These are phyloP conservation scores for Talaromyces sp. DNA, from an alignment of 2,329 filamentous ascomycete species.

Conservation along the genomic window DNA sequence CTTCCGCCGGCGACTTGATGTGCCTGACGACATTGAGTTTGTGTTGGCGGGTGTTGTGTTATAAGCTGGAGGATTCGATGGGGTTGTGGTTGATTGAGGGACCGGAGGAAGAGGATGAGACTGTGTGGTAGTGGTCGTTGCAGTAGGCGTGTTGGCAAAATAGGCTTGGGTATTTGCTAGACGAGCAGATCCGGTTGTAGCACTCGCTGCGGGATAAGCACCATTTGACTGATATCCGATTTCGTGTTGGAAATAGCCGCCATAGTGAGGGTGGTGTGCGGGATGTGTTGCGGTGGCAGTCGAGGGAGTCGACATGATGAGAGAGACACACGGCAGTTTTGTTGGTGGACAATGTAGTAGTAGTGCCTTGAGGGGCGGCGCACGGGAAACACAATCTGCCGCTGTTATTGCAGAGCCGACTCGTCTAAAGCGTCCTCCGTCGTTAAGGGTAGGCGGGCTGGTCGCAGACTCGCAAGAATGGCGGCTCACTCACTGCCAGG, in stretches of 20 bases:
- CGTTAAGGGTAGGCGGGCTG: not conserved
- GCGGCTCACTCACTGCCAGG: slow-evolving; percentile 21
- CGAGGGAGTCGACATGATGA: slow-evolving; percentile 74
- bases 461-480: not conserved
- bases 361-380: slow-evolving; percentile 1
- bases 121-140: slow-evolving; percentile 26
- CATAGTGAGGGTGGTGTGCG: slow-evolving; percentile 63
- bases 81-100: slow-evolving; percentile 36
- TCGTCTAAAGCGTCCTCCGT: not conserved
- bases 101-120: slow-evolving; percentile 31
- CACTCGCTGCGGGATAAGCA: slow-evolving; percentile 41
- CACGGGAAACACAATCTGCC: slow-evolving; percentile 4
- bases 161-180: slow-evolving; percentile 44
- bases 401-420: not conserved
- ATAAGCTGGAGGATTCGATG: slow-evolving; percentile 30
- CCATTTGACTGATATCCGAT: slow-evolving; percentile 52
- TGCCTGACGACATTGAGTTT: slow-evolving; percentile 40
- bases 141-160: slow-evolving; percentile 33
- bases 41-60: slow-evolving; percentile 22
- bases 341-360: not conserved
- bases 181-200: slow-evolving; percentile 39
- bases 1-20: slow-evolving; percentile 49
- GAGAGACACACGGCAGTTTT: slow-evolving; percentile 16
- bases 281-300: slow-evolving; percentile 70
- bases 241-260: slow-evolving; percentile 56